Conservation (phyloP, 371 early-diverging fungal species). For the Capillidium rhysosporum region DNA sequence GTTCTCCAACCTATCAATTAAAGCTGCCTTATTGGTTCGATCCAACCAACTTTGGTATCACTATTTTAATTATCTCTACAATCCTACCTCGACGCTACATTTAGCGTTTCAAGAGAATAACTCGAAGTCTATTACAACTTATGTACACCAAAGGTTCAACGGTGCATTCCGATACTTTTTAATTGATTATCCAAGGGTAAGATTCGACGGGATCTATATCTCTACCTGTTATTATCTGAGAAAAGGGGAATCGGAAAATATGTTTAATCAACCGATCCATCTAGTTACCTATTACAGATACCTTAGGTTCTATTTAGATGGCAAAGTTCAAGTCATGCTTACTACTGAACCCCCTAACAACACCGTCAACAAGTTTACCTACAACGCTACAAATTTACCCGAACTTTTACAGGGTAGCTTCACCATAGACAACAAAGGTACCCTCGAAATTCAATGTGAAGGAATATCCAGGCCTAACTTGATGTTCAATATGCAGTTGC, state of each 20-base stretch:
- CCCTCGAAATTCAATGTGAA: slow-evolving; percentile 15
- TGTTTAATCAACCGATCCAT: slow-evolving; percentile 35
- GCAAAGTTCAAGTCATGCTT: slow-evolving; percentile 20
- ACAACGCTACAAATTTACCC: slow-evolving; percentile 10
- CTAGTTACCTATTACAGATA: slow-evolving; percentile 49
- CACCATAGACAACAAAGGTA: slow-evolving; percentile 8
- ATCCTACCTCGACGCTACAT: neutral
- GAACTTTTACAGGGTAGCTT: slow-evolving; percentile 25
- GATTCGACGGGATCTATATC: slow-evolving; percentile 46
- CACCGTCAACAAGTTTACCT: slow-evolving; percentile 12
- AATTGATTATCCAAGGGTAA: slow-evolving; percentile 35
- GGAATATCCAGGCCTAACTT: slow-evolving; percentile 13
- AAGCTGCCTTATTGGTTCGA: slow-evolving; percentile 18
- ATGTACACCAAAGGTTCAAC: slow-evolving; percentile 7
- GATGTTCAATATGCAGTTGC: slow-evolving; percentile 19
- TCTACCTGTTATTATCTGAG: slow-evolving; percentile 38
- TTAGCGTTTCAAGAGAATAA: neutral
- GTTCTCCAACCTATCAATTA: neutral
- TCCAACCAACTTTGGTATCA: slow-evolving; percentile 7
- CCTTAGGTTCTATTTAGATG: slow-evolving; percentile 37
- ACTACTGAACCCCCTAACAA: slow-evolving; percentile 30
- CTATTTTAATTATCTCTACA: slow-evolving; percentile 4
- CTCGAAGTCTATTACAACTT: slow-evolving; percentile 1
- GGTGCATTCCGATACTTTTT: slow-evolving; percentile 23
- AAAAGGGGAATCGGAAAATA: slow-evolving; percentile 23